Conservation (phyloP, 805 yeast species). For the Zygosaccharomyces gambellarensis region DNA sequence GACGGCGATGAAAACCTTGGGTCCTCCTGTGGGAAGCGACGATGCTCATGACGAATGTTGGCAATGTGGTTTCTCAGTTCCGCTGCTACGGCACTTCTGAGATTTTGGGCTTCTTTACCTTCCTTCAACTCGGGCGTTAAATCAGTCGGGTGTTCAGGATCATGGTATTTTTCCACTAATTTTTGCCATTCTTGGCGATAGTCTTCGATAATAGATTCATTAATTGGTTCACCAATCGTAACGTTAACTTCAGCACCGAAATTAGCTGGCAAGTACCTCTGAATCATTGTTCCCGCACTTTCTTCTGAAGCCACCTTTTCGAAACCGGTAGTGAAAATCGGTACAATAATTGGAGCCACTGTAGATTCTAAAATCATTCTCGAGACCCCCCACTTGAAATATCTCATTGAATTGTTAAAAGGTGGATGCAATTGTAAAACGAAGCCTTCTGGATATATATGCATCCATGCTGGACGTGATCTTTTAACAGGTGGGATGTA, state of each 20-base stretch:
- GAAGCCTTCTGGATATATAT: constrained; percentile 91
- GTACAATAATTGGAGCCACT: constrained; percentile 78
- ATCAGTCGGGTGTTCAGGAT: constrained; percentile 49
- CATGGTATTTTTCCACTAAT: constrained; percentile 51
- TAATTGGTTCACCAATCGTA: constrained; percentile 65
- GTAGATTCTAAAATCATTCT: constrained; percentile 79
- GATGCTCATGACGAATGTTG: constrained; percentile 37
- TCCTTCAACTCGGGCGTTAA: constrained; percentile 55
- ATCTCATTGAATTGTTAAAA: constrained; percentile 79
- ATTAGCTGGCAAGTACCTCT: constrained; percentile 56
- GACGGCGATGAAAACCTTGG: constrained; percentile 57
- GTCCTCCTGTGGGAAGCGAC: constrained; percentile 57
- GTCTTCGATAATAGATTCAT: constrained; percentile 51
- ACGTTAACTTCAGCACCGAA: constrained; percentile 65
- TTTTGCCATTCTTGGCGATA: constrained; percentile 69
- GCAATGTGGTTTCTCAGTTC: constrained; percentile 61
- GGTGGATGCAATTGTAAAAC: constrained; percentile 84
- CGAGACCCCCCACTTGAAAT: constrained; percentile 93
- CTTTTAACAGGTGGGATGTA: constrained; percentile 56
- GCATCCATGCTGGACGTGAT: constrained; percentile 79
- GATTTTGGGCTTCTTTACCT: constrained; percentile 59
- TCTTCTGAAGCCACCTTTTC: constrained; percentile 81
- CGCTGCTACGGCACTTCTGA: constrained; percentile 68
- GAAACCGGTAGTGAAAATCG: constrained; percentile 80
- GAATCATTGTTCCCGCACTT: constrained; percentile 49